Conservation (phyloP, 2,329 filamentous ascomycete species). For the Botrytis medusae region DNA sequence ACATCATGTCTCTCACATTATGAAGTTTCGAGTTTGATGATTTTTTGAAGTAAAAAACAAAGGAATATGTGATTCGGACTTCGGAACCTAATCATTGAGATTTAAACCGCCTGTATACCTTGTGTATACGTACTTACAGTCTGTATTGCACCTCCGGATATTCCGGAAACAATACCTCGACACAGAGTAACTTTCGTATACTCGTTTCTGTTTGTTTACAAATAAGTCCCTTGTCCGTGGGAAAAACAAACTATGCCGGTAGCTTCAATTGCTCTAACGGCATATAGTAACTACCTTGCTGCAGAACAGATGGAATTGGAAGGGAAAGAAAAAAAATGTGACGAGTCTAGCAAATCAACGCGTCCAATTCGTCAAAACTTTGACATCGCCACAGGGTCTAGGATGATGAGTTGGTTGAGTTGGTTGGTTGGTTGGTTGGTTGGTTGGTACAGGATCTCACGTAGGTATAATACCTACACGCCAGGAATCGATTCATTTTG, state of each 20-base stretch:
- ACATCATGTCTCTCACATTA: neutral
- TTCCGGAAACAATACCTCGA: neutral
- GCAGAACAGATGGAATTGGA: neutral
- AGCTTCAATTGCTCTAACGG: neutral
- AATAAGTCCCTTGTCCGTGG: neutral
- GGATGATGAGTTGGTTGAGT: neutral
- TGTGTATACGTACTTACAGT: neutral
- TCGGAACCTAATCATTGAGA: neutral
- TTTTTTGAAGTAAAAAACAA: neutral
- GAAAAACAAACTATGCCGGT: neutral
- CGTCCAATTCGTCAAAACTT: conserved; percentile 6
- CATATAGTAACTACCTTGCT: conserved; percentile 1
- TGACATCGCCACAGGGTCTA: neutral
- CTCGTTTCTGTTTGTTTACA: neutral
- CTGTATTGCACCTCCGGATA: neutral
- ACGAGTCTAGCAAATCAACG: conserved; percentile 9
- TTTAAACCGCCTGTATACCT: neutral
- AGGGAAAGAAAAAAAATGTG: neutral
- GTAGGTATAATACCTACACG: neutral
- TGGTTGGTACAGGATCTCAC: neutral
- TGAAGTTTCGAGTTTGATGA: neutral
- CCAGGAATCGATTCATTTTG: neutral
- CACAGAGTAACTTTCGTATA: neutral
- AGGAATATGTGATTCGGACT: neutral
- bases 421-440: neutral